A percentile compares a stretch with the other conserved stretches of the same genome.
Conservation (phyloP, 75 land plant genomes). For the Larix kaempferi region DNA sequence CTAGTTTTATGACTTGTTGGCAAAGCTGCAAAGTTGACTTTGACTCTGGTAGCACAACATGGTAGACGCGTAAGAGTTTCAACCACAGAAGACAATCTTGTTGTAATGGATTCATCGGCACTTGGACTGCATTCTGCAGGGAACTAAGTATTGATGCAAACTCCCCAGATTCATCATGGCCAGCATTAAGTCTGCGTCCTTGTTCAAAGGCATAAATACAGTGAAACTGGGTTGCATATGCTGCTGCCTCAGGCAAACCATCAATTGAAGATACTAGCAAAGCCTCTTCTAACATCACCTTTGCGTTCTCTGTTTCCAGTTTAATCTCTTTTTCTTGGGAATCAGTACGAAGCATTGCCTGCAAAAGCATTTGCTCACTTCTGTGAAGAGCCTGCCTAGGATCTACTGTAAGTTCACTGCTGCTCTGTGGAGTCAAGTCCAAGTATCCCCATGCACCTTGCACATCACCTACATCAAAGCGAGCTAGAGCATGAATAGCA, state of each 20-base stretch:
- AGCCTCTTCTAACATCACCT: conserved; percentile 77
- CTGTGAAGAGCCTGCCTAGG: conserved; percentile 82
- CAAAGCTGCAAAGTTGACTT: conserved; percentile 47
- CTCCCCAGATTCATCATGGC: conserved; percentile 15
- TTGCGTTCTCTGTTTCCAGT: conserved; percentile 61
- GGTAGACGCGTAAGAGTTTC: conserved; percentile 77
- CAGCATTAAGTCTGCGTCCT: conserved; percentile 9
- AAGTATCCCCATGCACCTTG: conserved; percentile 84
- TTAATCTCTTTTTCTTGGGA: conserved; percentile 39
- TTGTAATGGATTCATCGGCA: conserved; percentile 38
- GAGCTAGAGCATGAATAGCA: conserved; percentile 88
- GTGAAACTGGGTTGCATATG: conserved; percentile 73
- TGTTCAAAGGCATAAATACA: conserved; percentile 82
- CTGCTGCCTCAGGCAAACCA: conserved; percentile 66
- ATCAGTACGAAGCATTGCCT: conserved; percentile 72
- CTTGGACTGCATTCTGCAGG: conserved; percentile 32
- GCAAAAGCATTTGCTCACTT: conserved; percentile 98
- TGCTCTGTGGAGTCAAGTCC: conserved; percentile 97
- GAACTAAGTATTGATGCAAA: conserved; percentile 24
- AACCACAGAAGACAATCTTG: conserved; percentile 83
- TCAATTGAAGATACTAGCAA: conserved; percentile 71
- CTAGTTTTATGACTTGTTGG: conserved; percentile 58
- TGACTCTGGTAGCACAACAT: conserved; percentile 46
- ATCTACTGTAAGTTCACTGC: conserved; percentile 86
- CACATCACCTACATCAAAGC: conserved; percentile 88